Evolutionary conservation across 2,329 filamentous ascomycete genomes (phyloP).

Genomic region (Lecanicillium sp.): DNA sequence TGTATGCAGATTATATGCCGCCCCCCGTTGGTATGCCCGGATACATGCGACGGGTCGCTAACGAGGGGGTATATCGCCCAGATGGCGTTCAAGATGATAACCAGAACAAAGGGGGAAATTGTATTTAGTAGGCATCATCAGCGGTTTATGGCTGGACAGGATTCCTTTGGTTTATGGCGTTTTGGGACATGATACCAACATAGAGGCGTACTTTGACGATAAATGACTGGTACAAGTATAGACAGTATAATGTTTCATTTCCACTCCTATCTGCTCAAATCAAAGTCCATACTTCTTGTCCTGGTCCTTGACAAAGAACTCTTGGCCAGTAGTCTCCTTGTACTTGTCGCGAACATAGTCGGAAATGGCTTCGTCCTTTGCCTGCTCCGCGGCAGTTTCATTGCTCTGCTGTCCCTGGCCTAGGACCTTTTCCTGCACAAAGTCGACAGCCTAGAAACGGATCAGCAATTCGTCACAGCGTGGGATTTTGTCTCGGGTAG

Average conservation of each 20-base stretch:
- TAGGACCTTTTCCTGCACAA: slow-evolving; percentile 67
- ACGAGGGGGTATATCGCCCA: no score
- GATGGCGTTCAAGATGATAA: no score
- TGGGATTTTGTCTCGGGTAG: no score
- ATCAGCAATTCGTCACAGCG: no score
- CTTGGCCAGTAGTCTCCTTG: slow-evolving; percentile 59
- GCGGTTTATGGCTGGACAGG: no score
- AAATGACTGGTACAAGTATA: not conserved
- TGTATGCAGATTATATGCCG: slow-evolving; percentile 3
- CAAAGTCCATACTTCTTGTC: slow-evolving; percentile 28
- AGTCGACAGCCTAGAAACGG: slow-evolving; percentile 55
- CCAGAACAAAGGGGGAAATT: no score
- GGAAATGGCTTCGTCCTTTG: slow-evolving; percentile 72
- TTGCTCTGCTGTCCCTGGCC: slow-evolving; percentile 64
- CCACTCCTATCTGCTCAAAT: no score
- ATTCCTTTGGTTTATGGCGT: no score
- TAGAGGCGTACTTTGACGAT: slow-evolving; percentile 3
- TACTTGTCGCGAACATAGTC: slow-evolving; percentile 65
- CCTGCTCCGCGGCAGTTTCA: slow-evolving; percentile 67
- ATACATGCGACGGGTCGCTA: not conserved
- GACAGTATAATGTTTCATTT: no score
- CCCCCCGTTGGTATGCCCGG: not conserved
- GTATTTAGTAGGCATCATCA: no score
- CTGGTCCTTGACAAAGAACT: slow-evolving; percentile 65
- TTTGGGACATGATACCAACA: not conserved